phyloP scores from a whole-genome alignment of 306 rosid species.

The Prunus fruticosa region DNA sequence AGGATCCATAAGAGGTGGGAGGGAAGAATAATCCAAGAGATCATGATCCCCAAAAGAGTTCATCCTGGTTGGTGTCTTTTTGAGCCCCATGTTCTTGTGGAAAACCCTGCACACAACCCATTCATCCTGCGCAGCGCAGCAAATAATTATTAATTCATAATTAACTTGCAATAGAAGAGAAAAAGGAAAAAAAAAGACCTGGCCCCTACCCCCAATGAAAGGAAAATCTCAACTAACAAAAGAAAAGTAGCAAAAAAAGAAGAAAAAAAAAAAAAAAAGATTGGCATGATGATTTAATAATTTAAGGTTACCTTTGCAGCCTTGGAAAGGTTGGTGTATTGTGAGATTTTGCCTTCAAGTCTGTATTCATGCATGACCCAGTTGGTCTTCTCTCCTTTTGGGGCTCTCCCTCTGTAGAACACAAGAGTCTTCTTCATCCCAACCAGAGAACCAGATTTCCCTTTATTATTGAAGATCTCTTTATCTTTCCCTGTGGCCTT shows the following conservation, averaged over 20 bases:
- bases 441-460: constrained; percentile 48
- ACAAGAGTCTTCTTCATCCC: constrained; percentile 99
- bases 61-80: constrained; percentile 36
- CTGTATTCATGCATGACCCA: constrained; percentile 99
- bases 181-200: constrained; percentile 13
- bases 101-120: constrained; percentile 86
- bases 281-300: constrained; percentile 13
- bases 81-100: constrained; percentile 65
- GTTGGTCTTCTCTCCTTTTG: constrained; percentile 80
- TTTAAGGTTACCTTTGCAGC: constrained; percentile 37
- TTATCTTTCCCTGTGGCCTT: constrained; percentile 94
- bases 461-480: constrained; percentile 52
- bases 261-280: constrained; percentile 15
- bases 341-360: constrained; percentile 61
- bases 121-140: constrained; percentile 55
- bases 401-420: constrained; percentile 93
- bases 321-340: constrained; percentile 40
- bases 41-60: constrained; percentile 46
- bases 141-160: background rate
- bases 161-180: constrained; percentile 4
- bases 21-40: constrained; percentile 51
- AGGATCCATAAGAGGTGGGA: constrained; percentile 80
- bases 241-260: constrained; percentile 18
- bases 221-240: constrained; percentile 44
- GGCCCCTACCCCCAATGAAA: constrained; percentile 32